A percentile compares a stretch with the other conserved stretches of the same genome.
Evolutionary conservation across 2,329 filamentous ascomycete genomes (phyloP).

Genomic region (Nakataea oryzae): DNA sequence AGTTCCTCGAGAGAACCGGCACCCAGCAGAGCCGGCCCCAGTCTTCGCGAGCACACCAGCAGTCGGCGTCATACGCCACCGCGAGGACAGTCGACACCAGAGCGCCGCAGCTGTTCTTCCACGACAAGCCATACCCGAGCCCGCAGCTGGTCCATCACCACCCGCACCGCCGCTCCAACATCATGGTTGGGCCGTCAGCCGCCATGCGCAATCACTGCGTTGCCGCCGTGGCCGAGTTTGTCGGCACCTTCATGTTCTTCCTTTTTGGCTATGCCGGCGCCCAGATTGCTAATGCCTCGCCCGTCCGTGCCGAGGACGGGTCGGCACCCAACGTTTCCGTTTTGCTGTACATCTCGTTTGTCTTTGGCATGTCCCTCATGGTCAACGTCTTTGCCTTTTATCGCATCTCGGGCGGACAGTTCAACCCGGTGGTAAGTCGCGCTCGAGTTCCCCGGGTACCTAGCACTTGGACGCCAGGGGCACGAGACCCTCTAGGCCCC

Average conservation of each 20-base stretch:
- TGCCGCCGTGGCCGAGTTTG: conserved; percentile 37
- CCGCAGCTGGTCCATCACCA: not conserved
- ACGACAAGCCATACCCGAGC: not conserved
- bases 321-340: conserved; percentile 20
- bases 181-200: not conserved
- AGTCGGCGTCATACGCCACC: not conserved
- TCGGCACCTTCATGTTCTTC: conserved; percentile 43
- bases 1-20: not conserved
- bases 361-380: conserved; percentile 38
- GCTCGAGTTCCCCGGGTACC: not conserved
- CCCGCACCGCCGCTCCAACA: not conserved
- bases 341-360: conserved; percentile 37
- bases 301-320: conserved; percentile 7
- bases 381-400: conserved; percentile 48
- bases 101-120: not conserved
- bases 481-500: not conserved
- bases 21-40: not conserved
- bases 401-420: conserved; percentile 39
- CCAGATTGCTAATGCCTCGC: conserved; percentile 15
- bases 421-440: conserved; percentile 36
- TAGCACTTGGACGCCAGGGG: not conserved
- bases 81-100: not conserved
- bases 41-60: not conserved
- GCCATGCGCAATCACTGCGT: conserved; percentile 22
- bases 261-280: conserved; percentile 22